These are phyloP conservation scores for Colletotrichum viniferum DNA, from an alignment of 2,329 filamentous ascomycete species.

Conservation along the genomic window DNA sequence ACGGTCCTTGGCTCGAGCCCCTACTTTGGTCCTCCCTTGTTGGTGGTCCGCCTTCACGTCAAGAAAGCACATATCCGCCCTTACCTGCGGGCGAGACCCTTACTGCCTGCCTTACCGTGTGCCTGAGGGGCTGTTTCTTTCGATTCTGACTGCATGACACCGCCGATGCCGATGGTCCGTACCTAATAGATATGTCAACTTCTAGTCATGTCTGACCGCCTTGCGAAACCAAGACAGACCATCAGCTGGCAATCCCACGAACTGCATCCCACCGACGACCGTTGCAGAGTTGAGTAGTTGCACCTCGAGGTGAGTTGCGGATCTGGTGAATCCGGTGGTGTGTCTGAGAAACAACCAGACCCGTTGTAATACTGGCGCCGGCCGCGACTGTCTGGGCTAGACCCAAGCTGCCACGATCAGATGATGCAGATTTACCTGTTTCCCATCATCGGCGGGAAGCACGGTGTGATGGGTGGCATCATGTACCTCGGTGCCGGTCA, in stretches of 20 bases:
- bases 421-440: constrained; percentile 12
- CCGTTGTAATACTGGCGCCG: not conserved
- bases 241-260: not conserved
- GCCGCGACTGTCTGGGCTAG: not conserved
- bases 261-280: not conserved
- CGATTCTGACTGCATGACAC: not conserved
- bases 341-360: not conserved
- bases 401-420: not conserved
- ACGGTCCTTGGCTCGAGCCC: not conserved
- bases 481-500: not conserved
- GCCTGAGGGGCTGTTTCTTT: not conserved
- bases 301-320: not conserved
- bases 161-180: not conserved
- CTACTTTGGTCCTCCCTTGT: not conserved
- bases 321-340: not conserved
- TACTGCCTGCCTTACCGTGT: not conserved
- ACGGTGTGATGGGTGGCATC: not conserved
- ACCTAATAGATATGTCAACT: not conserved
- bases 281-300: not conserved
- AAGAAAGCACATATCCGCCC: not conserved
- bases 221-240: not conserved
- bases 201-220: not conserved
- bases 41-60: not conserved
- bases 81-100: not conserved
- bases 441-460: not conserved